Percentiles rank a stretch among this genome's conserved stretches.
phyloP scores from a whole-genome alignment of 2,329 filamentous ascomycete species.

The Malbranchea zuffiana region DNA sequence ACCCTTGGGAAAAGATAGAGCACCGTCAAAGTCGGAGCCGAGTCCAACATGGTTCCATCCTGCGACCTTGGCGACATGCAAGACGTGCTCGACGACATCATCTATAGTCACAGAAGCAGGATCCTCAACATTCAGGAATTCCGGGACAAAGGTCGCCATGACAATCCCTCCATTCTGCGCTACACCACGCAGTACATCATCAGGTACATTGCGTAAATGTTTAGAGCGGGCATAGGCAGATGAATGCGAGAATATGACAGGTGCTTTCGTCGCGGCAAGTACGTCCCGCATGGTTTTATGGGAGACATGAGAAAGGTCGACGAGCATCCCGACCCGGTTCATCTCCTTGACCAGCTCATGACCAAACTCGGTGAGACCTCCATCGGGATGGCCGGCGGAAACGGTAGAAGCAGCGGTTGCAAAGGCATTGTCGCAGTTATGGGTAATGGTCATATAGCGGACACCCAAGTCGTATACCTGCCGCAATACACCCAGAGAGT shows the following conservation, averaged over 20 bases:
- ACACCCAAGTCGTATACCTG: constrained; percentile 16
- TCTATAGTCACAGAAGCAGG: constrained; percentile 26
- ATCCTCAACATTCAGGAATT: constrained; percentile 21
- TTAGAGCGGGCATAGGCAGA: constrained; percentile 18
- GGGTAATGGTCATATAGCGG: constrained; percentile 20
- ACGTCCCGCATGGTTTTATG: constrained; percentile 20
- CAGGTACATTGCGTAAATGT: constrained; percentile 33
- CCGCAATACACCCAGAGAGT: constrained; percentile 16
- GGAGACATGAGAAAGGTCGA: constrained; percentile 22
- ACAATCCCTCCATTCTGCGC: constrained; percentile 32
- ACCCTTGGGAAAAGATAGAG: constrained; percentile 16
- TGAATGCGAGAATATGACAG: constrained; percentile 21
- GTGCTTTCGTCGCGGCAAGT: constrained; percentile 16
- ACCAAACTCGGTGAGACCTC: constrained; percentile 19
- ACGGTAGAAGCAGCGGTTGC: constrained; percentile 19
- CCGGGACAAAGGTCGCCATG: constrained; percentile 33
- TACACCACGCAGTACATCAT: constrained; percentile 30
- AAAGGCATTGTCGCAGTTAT: constrained; percentile 24
- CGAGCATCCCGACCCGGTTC: constrained; percentile 23
- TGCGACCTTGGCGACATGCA: constrained; percentile 23
- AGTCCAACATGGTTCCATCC: constrained; percentile 29
- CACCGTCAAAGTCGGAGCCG: constrained; percentile 28
- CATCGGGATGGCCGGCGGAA: constrained; percentile 15
- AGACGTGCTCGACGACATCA: constrained; percentile 31
- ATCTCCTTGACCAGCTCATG: constrained; percentile 19